A percentile compares a stretch with the other conserved stretches of the same genome.
These are phyloP conservation scores for Colletotrichum theobromicola DNA, from an alignment of 2,329 filamentous ascomycete species.

Conservation along the genomic window DNA sequence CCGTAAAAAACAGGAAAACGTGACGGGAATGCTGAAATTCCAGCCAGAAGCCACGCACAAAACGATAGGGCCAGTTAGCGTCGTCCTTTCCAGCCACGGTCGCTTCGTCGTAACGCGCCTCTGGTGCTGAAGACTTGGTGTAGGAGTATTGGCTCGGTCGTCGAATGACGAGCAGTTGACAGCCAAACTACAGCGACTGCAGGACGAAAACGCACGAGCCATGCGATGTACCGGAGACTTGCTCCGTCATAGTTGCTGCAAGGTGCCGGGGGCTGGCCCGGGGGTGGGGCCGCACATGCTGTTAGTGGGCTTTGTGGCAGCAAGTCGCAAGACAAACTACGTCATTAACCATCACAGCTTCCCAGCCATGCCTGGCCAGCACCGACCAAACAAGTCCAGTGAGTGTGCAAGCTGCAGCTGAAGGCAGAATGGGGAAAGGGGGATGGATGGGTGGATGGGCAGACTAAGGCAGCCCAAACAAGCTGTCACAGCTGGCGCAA, in stretches of 20 bases:
- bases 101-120: neutral
- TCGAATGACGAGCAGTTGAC: neutral
- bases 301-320: slow-evolving; percentile 12
- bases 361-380: neutral
- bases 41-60: neutral
- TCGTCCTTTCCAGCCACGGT: neutral
- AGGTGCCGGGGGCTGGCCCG: neutral
- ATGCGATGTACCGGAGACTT: slow-evolving; percentile 6
- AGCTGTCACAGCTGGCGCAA: neutral
- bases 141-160: neutral
- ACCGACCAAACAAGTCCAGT: neutral
- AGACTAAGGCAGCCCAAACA: neutral
- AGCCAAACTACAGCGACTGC: neutral
- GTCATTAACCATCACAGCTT: slow-evolving; percentile 22
- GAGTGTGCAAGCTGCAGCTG: slow-evolving; percentile 12
- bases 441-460: neutral
- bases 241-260: slow-evolving; percentile 13
- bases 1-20: slow-evolving; percentile 10
- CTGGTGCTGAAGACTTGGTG: neutral
- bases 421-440: neutral
- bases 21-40: neutral
- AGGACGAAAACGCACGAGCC: neutral
- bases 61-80: neutral
- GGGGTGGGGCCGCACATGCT: slow-evolving; percentile 5
- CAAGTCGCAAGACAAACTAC: slow-evolving; percentile 17